Base-by-base conservation (phyloP, 129 eudicot genomes). In the Chrysanthemum makinoi region DNA sequence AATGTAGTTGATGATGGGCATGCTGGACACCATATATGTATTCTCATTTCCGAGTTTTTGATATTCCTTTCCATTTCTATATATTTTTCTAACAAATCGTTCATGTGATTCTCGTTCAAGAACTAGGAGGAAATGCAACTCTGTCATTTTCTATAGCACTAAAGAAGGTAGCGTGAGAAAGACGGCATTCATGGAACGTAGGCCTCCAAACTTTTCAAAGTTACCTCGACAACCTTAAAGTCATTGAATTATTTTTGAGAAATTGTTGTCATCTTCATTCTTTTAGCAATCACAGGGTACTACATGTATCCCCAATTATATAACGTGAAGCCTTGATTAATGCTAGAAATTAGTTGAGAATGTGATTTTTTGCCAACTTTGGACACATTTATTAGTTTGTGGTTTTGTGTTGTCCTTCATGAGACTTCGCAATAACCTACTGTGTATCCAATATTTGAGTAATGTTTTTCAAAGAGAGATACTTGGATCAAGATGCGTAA, bases 81-180 rank as follows among this genome's bases (percentile, higher is more conserved):
- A 91, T 77, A 80, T 74, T 44, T 97, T 91, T 84, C 3, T 53
- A 28, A 53, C 10, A 52, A 3, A 18, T 74, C 16, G 12, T 13
- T 52, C 10, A 7, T 49, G 57, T 62, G 52, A 17, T 18, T 35
- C 28, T 35, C 0, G 13, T 58, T 63, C 76, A 89, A 95, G 95
- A 80, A 69, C 70, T 93, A 18, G 95, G 88, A 64, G 98, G 98
- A 72, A 86, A 93, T 78, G 96, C 98, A 7, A 89, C 98, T 20
- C 98, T 1, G 22, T 93, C 18, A 53, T 93, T 33, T 93, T 93
- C 64, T 93, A 89, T 74, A 96, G 96, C 72, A 93, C 96, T 5
- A 87, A 20, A n/a, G n/a, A n/a, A n/a, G n/a, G n/a, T n/a, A n/a
- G 81, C 11, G 98, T 89, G 58, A 96, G 98, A 65, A 89, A 82